Conservation (phyloP, 1,284 basidiomycete species). For the Sporisorium scitamineum region DNA sequence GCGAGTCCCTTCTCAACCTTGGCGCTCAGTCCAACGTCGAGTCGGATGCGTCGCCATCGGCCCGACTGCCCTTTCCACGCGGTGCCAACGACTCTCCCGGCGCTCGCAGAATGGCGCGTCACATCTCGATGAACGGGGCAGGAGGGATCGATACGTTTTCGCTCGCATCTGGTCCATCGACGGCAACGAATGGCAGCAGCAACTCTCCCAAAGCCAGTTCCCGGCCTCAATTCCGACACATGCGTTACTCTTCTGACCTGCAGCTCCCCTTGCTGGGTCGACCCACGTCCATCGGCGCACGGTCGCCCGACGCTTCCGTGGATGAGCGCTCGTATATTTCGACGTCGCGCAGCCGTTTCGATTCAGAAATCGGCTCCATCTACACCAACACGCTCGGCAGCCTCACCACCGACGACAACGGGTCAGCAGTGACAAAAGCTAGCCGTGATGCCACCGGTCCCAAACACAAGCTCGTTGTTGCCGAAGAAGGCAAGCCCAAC, state of each 20-base stretch:
- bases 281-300: slow-evolving; percentile 17
- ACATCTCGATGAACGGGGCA: slow-evolving; percentile 53
- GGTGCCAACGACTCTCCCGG: slow-evolving; percentile 50
- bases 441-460: slow-evolving; percentile 48
- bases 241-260: slow-evolving; percentile 62
- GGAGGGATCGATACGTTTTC: slow-evolving; percentile 32
- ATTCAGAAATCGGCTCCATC: slow-evolving; percentile 60
- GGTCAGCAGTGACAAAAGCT: slow-evolving; percentile 23
- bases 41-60: slow-evolving; percentile 24
- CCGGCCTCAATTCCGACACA: slow-evolving; percentile 50
- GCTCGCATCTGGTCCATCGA: slow-evolving; percentile 27
- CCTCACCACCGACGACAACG: slow-evolving; percentile 47
- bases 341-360: slow-evolving; percentile 49
- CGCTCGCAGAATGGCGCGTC: slow-evolving; percentile 44
- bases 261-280: slow-evolving; percentile 42
- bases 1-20: slow-evolving; percentile 45
- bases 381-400: slow-evolving; percentile 60
- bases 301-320: slow-evolving; percentile 34
- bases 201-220: slow-evolving; percentile 38
- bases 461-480: slow-evolving; percentile 79
- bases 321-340: slow-evolving; percentile 43
- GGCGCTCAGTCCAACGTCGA: slow-evolving; percentile 16
- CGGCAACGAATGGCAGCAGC: slow-evolving; percentile 18
- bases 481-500: slow-evolving; percentile 82
- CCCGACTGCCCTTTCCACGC: slow-evolving; percentile 56